phyloP scores from a whole-genome alignment of 768 basidiomycete genomes.

The Mycena rebaudengoi region DNA sequence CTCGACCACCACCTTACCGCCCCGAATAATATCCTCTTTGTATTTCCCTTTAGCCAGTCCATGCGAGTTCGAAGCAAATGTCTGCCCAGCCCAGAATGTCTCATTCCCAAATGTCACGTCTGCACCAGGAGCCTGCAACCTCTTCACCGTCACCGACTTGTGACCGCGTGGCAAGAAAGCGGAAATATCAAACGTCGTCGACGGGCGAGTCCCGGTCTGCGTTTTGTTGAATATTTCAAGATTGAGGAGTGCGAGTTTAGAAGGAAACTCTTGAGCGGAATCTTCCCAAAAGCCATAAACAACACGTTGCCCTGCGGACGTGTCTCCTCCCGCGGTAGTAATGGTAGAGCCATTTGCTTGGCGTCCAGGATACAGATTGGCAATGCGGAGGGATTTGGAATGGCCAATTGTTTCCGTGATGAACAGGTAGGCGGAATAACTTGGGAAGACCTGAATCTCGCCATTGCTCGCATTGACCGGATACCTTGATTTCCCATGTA shows the following conservation, averaged over 20 bases:
- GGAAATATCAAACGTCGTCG: slow-evolving; percentile 55
- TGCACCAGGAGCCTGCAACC: slow-evolving; percentile 57
- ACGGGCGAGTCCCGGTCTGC: slow-evolving; percentile 48
- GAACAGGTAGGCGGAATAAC: slow-evolving; percentile 62
- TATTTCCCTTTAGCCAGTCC: slow-evolving; percentile 49
- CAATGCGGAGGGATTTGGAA: slow-evolving; percentile 52
- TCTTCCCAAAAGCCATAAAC: slow-evolving; percentile 62
- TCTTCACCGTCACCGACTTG: slow-evolving; percentile 45
- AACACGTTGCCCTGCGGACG: slow-evolving; percentile 56
- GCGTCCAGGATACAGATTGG: slow-evolving; percentile 61
- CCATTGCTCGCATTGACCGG: slow-evolving; percentile 57
- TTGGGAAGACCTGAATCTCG: slow-evolving; percentile 59
- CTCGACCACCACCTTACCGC: slow-evolving; percentile 42
- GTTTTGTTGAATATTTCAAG: slow-evolving; percentile 62
- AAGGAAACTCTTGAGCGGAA: slow-evolving; percentile 42
- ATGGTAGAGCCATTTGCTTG: slow-evolving; percentile 61
- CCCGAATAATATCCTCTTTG: slow-evolving; percentile 47
- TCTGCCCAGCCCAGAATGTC: slow-evolving; percentile 62
- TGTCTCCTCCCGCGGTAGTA: slow-evolving; percentile 58
- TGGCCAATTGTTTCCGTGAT: slow-evolving; percentile 55
- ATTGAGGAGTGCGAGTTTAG: slow-evolving; percentile 59
- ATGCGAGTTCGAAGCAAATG: slow-evolving; percentile 41
- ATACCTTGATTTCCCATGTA: slow-evolving; percentile 42
- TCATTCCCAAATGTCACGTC: slow-evolving; percentile 52
- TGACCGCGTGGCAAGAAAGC: slow-evolving; percentile 41